A percentile compares a stretch with the other conserved stretches of the same genome.
These are phyloP conservation scores for Vitis riparia DNA, from an alignment of 164 flowering plant species.

Conservation along the genomic window DNA sequence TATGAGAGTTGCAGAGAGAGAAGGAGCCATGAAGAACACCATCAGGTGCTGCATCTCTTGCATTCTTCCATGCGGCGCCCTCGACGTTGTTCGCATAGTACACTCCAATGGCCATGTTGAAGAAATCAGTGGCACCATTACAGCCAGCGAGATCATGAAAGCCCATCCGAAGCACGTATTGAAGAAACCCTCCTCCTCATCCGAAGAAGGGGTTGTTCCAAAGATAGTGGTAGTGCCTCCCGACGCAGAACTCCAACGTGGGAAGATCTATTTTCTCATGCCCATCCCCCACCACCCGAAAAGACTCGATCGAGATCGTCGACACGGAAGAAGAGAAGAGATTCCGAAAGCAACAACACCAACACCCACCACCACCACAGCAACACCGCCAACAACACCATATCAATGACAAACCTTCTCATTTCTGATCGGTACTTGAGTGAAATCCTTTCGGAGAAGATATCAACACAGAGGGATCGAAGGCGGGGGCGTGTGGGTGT, in stretches of 20 bases:
- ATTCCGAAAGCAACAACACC: neutral
- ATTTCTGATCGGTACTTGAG: constrained; percentile 71
- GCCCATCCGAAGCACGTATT: constrained; percentile 84
- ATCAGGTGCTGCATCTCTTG: constrained; percentile 88
- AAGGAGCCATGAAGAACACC: constrained; percentile 55
- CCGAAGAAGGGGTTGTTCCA: constrained; percentile 41
- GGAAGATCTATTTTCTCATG: constrained; percentile 92
- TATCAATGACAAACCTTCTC: constrained; percentile 28
- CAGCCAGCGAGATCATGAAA: constrained; percentile 74
- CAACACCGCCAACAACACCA: constrained; percentile 4
- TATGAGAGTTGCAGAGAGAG: constrained; percentile 14
- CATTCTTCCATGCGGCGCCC: constrained; percentile 92
- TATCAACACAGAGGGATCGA: constrained; percentile 61
- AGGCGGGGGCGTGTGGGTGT: constrained; percentile 77
- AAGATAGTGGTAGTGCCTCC: constrained; percentile 72
- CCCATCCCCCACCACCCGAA: constrained; percentile 42
- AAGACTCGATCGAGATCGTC: constrained; percentile 28
- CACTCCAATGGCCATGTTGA: constrained; percentile 80
- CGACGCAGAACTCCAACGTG: constrained; percentile 80
- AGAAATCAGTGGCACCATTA: constrained; percentile 64
- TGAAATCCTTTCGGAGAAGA: constrained; percentile 76
- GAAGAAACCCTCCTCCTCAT: constrained; percentile 56
- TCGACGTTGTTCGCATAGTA: constrained; percentile 80
- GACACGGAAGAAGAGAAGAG: constrained; percentile 31
- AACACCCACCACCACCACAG: neutral